These are phyloP conservation scores for Cyanidiococcus yangmingshanensis DNA, from an alignment of 23 red algal species.

Conservation along the genomic window DNA sequence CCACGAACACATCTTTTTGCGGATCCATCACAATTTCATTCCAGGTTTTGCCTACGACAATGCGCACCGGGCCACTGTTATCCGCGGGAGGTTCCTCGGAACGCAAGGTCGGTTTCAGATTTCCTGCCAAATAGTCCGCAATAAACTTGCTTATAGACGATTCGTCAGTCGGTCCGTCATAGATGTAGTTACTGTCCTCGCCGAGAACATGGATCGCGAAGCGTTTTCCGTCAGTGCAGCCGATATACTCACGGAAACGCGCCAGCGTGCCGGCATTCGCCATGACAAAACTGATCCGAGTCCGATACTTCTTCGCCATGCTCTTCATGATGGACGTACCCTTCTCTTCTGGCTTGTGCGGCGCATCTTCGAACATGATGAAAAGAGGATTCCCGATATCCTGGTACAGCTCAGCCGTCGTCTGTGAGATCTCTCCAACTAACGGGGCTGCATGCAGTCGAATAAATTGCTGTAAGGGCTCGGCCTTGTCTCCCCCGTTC, in stretches of 20 bases:
- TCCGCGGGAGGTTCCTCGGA: conserved; percentile 50
- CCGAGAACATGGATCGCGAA: conserved; percentile 64
- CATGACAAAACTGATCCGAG: conserved; percentile 3
- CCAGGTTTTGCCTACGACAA: conserved; percentile 85
- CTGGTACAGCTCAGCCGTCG: conserved; percentile 49
- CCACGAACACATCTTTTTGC: conserved; percentile 74
- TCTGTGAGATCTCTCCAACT: conserved; percentile 46
- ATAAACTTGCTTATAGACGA: conserved; percentile 37
- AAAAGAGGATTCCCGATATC: conserved; percentile 47
- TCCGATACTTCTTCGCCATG: conserved; percentile 33
- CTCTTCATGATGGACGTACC: conserved; percentile 30
- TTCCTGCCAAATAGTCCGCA: conserved; percentile 31
- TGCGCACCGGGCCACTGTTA: conserved; percentile 50
- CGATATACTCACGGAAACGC: conserved; percentile 4
- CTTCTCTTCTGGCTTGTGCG: conserved; percentile 31
- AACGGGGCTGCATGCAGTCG: conserved; percentile 27
- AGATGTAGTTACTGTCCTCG: conserved; percentile 48
- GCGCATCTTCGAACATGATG: conserved; percentile 44
- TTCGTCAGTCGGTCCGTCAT: conserved; percentile 30
- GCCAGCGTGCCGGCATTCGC: not conserved
- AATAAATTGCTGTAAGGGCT: conserved; percentile 34
- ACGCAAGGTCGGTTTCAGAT: conserved; percentile 38
- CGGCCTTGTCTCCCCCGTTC: conserved; percentile 17
- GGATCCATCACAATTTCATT: conserved; percentile 64
- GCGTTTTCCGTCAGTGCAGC: not conserved